These are phyloP conservation scores for Claviceps sp. DNA, from an alignment of 2,329 filamentous ascomycete genomes.

Conservation along the genomic window DNA sequence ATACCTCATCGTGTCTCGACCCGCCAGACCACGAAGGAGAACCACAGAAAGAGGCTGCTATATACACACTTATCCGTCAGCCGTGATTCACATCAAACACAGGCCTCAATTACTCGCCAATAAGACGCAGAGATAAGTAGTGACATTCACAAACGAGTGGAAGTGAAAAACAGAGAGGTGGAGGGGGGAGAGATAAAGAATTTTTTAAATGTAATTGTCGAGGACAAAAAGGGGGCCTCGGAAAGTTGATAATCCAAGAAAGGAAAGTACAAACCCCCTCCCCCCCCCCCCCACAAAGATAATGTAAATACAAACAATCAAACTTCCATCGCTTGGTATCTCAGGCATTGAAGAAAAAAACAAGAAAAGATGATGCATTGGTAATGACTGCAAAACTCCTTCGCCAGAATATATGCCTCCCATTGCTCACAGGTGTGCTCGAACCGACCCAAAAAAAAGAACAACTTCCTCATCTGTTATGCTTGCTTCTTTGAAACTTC, in stretches of 20 bases:
- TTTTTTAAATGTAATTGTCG: constrained; percentile 7
- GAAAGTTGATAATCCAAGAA: constrained; percentile 7
- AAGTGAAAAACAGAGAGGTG: too few relatives aligned
- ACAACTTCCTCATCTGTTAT: neutral
- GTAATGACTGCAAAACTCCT: constrained; percentile 13
- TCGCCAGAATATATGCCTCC: constrained; percentile 14
- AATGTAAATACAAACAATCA: constrained; percentile 19
- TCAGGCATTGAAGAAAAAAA: constrained; percentile 13
- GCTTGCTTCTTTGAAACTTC: constrained; percentile 1
- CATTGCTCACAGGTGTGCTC: neutral
- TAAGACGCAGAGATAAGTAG: neutral
- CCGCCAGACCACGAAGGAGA: neutral
- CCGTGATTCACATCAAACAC: constrained; percentile 9
- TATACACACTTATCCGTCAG: neutral
- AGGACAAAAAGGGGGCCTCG: neutral
- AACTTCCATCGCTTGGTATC: constrained; percentile 23
- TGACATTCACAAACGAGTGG: constrained; percentile 7
- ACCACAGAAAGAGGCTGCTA: neutral
- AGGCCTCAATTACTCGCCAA: constrained; percentile 6
- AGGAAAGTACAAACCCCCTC: neutral
- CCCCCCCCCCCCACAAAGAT: too few relatives aligned
- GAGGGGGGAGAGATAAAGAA: neutral
- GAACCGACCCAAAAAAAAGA: neutral
- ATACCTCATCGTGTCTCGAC: neutral
- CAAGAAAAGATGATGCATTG: neutral